Conservation (phyloP, 805 yeast species). For the Candida hungchunana region DNA sequence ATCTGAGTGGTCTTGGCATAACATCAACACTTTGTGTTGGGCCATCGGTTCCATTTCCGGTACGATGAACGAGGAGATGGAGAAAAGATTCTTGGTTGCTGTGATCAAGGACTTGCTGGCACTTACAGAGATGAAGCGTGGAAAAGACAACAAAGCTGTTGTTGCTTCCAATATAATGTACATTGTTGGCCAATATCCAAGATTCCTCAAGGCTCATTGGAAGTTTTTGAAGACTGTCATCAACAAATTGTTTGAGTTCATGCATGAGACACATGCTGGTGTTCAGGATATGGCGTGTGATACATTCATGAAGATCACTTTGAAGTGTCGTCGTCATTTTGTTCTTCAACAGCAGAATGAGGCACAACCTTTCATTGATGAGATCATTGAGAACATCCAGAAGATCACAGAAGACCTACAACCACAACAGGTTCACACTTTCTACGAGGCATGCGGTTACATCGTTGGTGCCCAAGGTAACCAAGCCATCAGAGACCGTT, state of each 20-base stretch:
- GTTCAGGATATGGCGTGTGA: constrained; percentile 99
- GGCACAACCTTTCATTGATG: constrained; percentile 85
- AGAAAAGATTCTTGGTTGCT: constrained; percentile 85
- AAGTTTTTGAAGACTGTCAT: constrained; percentile 94
- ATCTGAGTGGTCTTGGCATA: constrained; percentile 98
- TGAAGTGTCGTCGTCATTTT: constrained; percentile 93
- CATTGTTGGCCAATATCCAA: constrained; percentile 98
- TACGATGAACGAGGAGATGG: constrained; percentile 97
- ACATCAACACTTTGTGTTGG: constrained; percentile 96
- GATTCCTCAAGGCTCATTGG: constrained; percentile 98
- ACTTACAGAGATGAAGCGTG: constrained; percentile 92
- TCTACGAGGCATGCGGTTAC: constrained; percentile 95
- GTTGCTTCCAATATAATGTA: constrained; percentile 99
- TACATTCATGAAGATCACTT: constrained; percentile 93
- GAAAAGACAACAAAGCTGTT: constrained; percentile 97
- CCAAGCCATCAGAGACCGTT: constrained; percentile 60
- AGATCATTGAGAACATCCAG: constrained; percentile 79
- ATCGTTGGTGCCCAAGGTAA: constrained; percentile 85
- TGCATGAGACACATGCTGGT: constrained; percentile 99
- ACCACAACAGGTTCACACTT: constrained; percentile 97
- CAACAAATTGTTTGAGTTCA: constrained; percentile 91
- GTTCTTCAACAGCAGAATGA: constrained; percentile 85
- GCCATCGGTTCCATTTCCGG: constrained; percentile 99
- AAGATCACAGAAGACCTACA: constrained; percentile 85
- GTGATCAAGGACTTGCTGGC: constrained; percentile 91